Conservation (phyloP, 2,329 filamentous ascomycete species). For the Lachnellula arida region DNA sequence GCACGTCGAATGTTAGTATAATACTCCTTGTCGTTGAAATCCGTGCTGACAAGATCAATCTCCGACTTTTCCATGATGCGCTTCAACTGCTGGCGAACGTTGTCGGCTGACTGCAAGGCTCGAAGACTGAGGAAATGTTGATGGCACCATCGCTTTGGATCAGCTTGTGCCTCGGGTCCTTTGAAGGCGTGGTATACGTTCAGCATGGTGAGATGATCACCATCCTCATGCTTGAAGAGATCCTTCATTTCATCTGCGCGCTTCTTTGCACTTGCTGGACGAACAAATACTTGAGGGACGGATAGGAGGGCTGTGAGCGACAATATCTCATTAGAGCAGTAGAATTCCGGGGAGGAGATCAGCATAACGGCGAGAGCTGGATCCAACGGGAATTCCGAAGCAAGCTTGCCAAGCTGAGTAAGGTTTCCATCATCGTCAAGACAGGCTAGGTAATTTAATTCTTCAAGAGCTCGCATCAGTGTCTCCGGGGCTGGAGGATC, state of each 20-base stretch:
- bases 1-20: slow-evolving; percentile 96
- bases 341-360: slow-evolving; percentile 95
- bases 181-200: slow-evolving; percentile 99
- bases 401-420: slow-evolving; percentile 76
- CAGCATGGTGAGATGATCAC: slow-evolving; percentile 91
- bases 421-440: slow-evolving; percentile 95
- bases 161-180: slow-evolving; percentile 60
- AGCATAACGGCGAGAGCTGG: slow-evolving; percentile 95
- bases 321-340: slow-evolving; percentile 96
- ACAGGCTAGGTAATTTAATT: slow-evolving; percentile 95
- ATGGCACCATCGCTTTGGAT: slow-evolving; percentile 89
- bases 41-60: slow-evolving; percentile 80
- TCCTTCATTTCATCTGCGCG: slow-evolving; percentile 97
- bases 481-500: slow-evolving; percentile 97
- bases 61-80: slow-evolving; percentile 95
- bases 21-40: slow-evolving; percentile 94
- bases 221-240: slow-evolving; percentile 86
- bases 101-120: slow-evolving; percentile 86
- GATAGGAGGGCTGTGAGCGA: slow-evolving; percentile 92
- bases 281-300: slow-evolving; percentile 89
- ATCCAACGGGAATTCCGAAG: slow-evolving; percentile 93
- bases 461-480: slow-evolving; percentile 94
- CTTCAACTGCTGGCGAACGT: slow-evolving; percentile 84
- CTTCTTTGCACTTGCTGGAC: slow-evolving; percentile 79
- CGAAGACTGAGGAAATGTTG: slow-evolving; percentile 92